Evolutionary conservation across 2,329 filamentous ascomycete species (phyloP), one percentile per base, ranked within the genome.

Genomic region (Orbilia quercus): DNA sequence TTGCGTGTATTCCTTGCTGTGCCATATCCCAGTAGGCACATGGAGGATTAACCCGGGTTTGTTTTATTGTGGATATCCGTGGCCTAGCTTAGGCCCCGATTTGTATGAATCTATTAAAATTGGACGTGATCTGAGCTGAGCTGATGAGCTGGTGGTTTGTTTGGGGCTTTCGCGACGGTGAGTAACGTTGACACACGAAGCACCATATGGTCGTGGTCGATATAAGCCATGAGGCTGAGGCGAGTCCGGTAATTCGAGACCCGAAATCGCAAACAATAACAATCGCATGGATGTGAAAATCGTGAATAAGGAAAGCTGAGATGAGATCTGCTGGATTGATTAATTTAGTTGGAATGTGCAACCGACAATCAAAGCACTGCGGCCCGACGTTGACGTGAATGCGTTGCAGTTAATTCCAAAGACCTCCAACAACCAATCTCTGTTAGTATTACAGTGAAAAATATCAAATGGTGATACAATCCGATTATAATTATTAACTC

Each of bases 311-410:
- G n/a, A n/a, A n/a, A n/a, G n/a, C n/a, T n/a, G n/a, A n/a, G n/a
- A 40, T 14, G 44, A 7, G 47, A 7, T 4, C 28, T 31, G 28
- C 28, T 31, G 28, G 28, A 31, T 31, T 48, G 12, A 34, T 25
- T n/a, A 28, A 16, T 6, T n/a, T n/a, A n/a, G 31, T 25, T 42
- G 53, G 53, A 42, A 42, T 57, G 53, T 44, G 34, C 53, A 57
- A 22, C 53, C 53, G 16, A 42, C 53, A n/a, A 57, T 14, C 50
- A 51, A 51, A 51, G 14, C 22, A 2, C 11, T 14, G 1, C 18
- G 5, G n/a, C n/a, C n/a, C n/a, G n/a, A n/a, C n/a, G n/a, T 34
- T 28, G 20, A 31, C 47, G 47, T 22, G 50, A 54, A 36, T 36
- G 31, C 28, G 50, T 22, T 20, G 25, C n/a, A n/a, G 9, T 2